Base-by-base conservation (phyloP, 331 rosid species). In the Ulmus americana region DNA sequence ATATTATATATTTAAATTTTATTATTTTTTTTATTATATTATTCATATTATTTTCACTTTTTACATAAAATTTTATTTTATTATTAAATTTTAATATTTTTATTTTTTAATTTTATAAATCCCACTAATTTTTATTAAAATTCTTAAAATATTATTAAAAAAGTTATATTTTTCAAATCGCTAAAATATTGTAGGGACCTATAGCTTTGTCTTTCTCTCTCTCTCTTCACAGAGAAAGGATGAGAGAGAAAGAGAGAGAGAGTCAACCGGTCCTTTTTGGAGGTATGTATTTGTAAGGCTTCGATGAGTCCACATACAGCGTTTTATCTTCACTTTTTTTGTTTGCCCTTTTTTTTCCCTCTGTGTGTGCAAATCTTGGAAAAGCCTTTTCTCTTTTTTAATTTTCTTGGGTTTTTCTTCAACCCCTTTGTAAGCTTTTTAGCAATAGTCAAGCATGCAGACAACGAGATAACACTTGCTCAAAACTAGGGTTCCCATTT, bases 191-290 rank as follows among this genome's bases (percentile, higher is more conserved):
- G n/a, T n/a, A n/a, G n/a, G n/a, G n/a, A n/a, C n/a, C n/a, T n/a
- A n/a, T n/a, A n/a, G n/a, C 63, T 73, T 54, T 70, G 71, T n/a
- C 43, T 47, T 35, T 38, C 13, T 52, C n/a, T 49, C 28, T 44
- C 39, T 6, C 44, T 15, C 5, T 52, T 45, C 62, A 59, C 12
- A n/a, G 39, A 10, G 38, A 13, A 18, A 28, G 20, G 28, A 46
- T n/a, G 51, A 61, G 67, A 55, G 39, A 67, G 69, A 85, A 64
- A 11, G 9, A 20, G 38, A 3, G 53, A 13, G 70, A 63, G 67
- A 84, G 97, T 90, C 97, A 90, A 90, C 97, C 88, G 18, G 22
- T 52, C 77, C 83, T 76, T 77, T 90, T 86, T 86, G 97, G 86
- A 76, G 71, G 47, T 61, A 61, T 79, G 79, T 63, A 70, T 86